A percentile compares a stretch with the other conserved stretches of the same genome.
Evolutionary conservation across 176 grass and related monocot species (phyloP).

Genomic region (Luzula sylvatica): DNA sequence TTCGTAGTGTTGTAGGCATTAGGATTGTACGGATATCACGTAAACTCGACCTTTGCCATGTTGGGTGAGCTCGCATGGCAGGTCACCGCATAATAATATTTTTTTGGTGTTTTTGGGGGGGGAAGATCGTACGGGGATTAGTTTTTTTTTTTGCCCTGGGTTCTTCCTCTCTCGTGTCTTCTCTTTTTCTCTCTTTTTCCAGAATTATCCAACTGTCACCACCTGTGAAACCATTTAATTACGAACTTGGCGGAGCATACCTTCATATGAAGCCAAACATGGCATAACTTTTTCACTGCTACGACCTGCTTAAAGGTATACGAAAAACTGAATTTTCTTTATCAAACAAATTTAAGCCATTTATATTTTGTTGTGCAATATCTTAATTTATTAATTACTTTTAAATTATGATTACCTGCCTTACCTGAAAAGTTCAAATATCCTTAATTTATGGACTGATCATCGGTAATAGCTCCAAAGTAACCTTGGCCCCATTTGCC

Average conservation of each 20-base stretch:
- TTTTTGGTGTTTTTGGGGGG: background rate
- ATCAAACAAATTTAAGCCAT: background rate
- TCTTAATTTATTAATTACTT: too few species aligned
- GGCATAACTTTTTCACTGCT: too few species aligned
- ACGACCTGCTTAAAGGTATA: slow-evolving; percentile 7
- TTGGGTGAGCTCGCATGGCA: background rate
- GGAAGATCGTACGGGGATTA: background rate
- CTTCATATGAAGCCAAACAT: background rate
- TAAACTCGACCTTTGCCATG: background rate
- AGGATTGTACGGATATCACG: too few species aligned
- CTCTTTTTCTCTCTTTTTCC: background rate
- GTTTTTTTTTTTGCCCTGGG: slow-evolving; percentile 3
- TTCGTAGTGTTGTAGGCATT: background rate
- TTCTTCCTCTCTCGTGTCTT: background rate
- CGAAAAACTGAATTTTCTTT: background rate
- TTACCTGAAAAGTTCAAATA: too few species aligned
- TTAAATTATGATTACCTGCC: too few species aligned
- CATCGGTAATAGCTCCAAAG: too few species aligned
- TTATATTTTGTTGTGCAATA: too few species aligned
- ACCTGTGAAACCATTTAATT: background rate
- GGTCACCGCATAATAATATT: background rate
- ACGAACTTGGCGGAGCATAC: background rate
- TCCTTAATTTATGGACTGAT: too few species aligned
- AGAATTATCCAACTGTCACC: background rate
- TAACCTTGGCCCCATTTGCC: too few species aligned